Base-by-base conservation (phyloP, 768 basidiomycete genomes). In the Trametes maxima region DNA sequence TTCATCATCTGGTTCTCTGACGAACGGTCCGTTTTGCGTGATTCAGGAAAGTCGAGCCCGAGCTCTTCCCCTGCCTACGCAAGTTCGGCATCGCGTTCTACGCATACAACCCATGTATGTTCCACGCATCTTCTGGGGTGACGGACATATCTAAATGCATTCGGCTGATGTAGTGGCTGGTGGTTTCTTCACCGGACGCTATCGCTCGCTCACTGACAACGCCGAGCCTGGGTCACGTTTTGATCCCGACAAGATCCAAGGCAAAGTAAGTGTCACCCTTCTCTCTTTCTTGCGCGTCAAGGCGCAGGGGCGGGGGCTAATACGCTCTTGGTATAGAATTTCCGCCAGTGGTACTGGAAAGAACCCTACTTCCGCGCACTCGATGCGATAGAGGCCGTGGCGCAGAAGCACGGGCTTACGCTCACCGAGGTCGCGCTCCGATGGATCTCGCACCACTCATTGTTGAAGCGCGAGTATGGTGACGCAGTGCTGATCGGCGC, bases 401-500 rank as follows among this genome's bases (percentile, higher is more conserved):
- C 80, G 5, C 63, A 72, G n/a, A 70, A 73, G 64, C 69, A 77
- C 50, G 60, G 65, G 22, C 65, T 80, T 40, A 80, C 79, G 5
- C 69, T 78, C 60, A 68, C 78, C 11, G 79, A 81, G 60, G 67
- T 75, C 45, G 68, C 80, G 1, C 71, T 83, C 3, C 73, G 82
- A 44, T 84, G 82, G 82, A 64, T 79, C 53, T 73, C 75, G 28
- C 79, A 82, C 67, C 82, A 84, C 68, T 80, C 79, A 21, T 66
- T 73, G 39, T 67, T 81, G 66, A 75, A 79, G 65, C 72, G 78
- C 6, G 81, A 83, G 62, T 65, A 75, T 25, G 79, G 81, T 11
- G 82, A 84, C 64, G 70, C 80, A n/a, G 73, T 87, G 57, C 73
- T 88, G 56, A 86, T 89, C 65, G 86, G 86, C n/a, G 86, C 86